A percentile compares a stretch with the other conserved stretches of the same genome.
These are phyloP conservation scores for Exophiala calicioides DNA, from an alignment of 2,329 filamentous ascomycete species.

Conservation along the genomic window DNA sequence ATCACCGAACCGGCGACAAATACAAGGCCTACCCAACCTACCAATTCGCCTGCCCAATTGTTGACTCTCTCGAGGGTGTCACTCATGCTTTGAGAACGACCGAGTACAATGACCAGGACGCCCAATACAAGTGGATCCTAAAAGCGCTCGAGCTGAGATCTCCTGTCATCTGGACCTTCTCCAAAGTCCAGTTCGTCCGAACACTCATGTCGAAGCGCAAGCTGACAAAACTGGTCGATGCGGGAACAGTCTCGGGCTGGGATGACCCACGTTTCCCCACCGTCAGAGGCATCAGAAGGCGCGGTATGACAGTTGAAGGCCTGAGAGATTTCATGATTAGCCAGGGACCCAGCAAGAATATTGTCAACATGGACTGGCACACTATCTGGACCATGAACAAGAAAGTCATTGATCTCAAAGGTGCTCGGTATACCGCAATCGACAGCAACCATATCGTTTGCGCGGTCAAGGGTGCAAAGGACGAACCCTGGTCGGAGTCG, in stretches of 20 bases:
- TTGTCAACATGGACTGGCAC: slow-evolving; percentile 53
- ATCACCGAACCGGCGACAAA: slow-evolving; percentile 63
- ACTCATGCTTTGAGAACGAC: slow-evolving; percentile 67
- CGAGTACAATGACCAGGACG: slow-evolving; percentile 57
- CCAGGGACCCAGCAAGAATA: slow-evolving; percentile 52
- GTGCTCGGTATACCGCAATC: slow-evolving; percentile 36
- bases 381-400: slow-evolving; percentile 65
- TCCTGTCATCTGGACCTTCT: slow-evolving; percentile 55
- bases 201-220: slow-evolving; percentile 55
- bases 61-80: slow-evolving; percentile 64
- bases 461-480: slow-evolving; percentile 63
- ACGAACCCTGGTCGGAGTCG: slow-evolving; percentile 40
- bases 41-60: slow-evolving; percentile 65
- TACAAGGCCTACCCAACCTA: slow-evolving; percentile 71
- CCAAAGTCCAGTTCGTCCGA: slow-evolving; percentile 55
- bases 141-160: slow-evolving; percentile 48
- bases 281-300: slow-evolving; percentile 51
- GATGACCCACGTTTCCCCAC: slow-evolving; percentile 55
- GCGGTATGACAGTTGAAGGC: slow-evolving; percentile 52
- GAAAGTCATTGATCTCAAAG: slow-evolving; percentile 73
- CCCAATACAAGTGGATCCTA: slow-evolving; percentile 55
- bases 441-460: slow-evolving; percentile 33
- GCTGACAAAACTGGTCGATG: slow-evolving; percentile 52
- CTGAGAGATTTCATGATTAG: slow-evolving; percentile 54
- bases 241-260: slow-evolving; percentile 53